Percentiles rank a stretch among this genome's conserved stretches.
These are phyloP conservation scores for Mrakia hoshinonis DNA, from an alignment of 768 basidiomycete genomes.

Conservation along the genomic window DNA sequence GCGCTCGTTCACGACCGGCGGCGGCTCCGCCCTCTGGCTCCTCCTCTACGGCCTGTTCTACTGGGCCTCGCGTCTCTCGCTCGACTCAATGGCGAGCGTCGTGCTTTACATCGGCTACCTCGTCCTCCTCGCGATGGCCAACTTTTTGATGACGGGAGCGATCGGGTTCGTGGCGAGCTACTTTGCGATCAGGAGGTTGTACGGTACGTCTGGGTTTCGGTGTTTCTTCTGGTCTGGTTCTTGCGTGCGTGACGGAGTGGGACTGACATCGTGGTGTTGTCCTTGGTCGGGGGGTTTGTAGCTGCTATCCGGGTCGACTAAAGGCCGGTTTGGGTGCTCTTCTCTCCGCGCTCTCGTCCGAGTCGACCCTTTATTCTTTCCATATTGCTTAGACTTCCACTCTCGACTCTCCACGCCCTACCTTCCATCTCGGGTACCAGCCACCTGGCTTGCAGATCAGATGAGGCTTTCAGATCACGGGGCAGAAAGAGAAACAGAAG, in stretches of 20 bases:
- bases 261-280: not conserved
- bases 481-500: no score
- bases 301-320: constrained; percentile 11
- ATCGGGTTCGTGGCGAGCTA: constrained; percentile 87
- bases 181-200: constrained; percentile 78
- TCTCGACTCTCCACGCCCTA: no score
- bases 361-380: no score
- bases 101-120: constrained; percentile 86
- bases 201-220: constrained; percentile 42
- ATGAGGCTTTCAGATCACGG: no score
- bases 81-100: constrained; percentile 70
- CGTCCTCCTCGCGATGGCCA: constrained; percentile 65
- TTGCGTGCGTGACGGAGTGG: no score
- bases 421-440: no score
- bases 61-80: constrained; percentile 63
- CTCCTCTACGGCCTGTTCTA: constrained; percentile 40
- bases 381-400: no score
- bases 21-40: constrained; percentile 86
- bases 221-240: no score
- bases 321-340: not conserved
- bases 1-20: constrained; percentile 85
- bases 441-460: no score
- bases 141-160: constrained; percentile 82
- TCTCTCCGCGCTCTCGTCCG: no score
- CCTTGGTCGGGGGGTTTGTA: no score